These are phyloP conservation scores for Cladosporium sp. DNA, from an alignment of 2,329 filamentous ascomycete genomes.

Conservation along the genomic window DNA sequence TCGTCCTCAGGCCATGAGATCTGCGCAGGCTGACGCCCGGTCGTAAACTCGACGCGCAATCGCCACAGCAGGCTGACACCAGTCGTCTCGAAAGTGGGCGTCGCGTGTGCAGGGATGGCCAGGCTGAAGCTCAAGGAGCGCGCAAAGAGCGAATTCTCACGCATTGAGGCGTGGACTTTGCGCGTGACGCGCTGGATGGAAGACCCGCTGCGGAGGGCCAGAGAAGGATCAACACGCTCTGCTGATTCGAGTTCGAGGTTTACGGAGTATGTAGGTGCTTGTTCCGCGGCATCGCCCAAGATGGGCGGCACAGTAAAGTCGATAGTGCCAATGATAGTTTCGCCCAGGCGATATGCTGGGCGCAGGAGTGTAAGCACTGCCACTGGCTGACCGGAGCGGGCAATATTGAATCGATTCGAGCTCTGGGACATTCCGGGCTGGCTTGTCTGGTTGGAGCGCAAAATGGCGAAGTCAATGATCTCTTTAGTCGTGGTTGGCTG, in stretches of 20 bases:
- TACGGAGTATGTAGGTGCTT: slow-evolving; percentile 79
- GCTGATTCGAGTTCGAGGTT: slow-evolving; percentile 82
- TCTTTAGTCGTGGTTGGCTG: slow-evolving; percentile 70
- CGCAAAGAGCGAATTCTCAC: slow-evolving; percentile 81
- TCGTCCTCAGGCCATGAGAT: slow-evolving; percentile 48
- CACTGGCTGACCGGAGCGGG: slow-evolving; percentile 86
- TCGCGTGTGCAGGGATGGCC: slow-evolving; percentile 78
- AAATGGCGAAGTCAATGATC: slow-evolving; percentile 85
- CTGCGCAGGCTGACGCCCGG: slow-evolving; percentile 39
- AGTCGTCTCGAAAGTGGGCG: slow-evolving; percentile 88
- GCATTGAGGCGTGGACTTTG: slow-evolving; percentile 73
- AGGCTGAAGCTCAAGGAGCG: slow-evolving; percentile 77
- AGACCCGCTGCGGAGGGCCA: slow-evolving; percentile 81
- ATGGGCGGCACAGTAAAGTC: slow-evolving; percentile 64
- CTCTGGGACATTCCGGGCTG: slow-evolving; percentile 60
- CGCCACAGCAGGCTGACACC: slow-evolving; percentile 88
- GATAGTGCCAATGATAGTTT: slow-evolving; percentile 78
- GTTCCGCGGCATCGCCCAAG: slow-evolving; percentile 4
- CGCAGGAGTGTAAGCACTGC: slow-evolving; percentile 86
- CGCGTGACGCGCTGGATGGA: slow-evolving; percentile 86
- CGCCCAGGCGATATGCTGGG: slow-evolving; percentile 84
- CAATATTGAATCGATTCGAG: slow-evolving; percentile 93
- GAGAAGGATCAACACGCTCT: slow-evolving; percentile 75
- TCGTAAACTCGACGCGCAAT: slow-evolving; percentile 88
- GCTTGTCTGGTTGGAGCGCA: slow-evolving; percentile 70